These are phyloP conservation scores for Trichosporon inkin DNA, from an alignment of 1,284 basidiomycete genomes.

Conservation along the genomic window DNA sequence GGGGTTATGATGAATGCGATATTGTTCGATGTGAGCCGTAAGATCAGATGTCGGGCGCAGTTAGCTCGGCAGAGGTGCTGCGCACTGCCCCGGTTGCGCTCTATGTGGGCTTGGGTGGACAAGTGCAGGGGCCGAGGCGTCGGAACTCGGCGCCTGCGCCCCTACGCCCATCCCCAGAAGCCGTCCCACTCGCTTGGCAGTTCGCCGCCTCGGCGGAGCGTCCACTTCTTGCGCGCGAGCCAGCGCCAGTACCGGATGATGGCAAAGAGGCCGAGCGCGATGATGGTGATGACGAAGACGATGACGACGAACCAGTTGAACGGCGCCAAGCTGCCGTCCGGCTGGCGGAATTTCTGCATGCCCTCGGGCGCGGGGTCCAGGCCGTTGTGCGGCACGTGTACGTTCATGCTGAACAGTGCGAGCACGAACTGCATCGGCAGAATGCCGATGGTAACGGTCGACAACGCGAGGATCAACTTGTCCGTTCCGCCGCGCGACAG, in stretches of 20 bases:
- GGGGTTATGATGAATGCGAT: too few species aligned
- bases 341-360: slow-evolving; percentile 21
- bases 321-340: slow-evolving; percentile 36
- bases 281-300: slow-evolving; percentile 33
- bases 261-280: slow-evolving; percentile 38
- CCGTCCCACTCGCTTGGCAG: slow-evolving; percentile 39
- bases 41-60: too few species aligned
- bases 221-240: slow-evolving; percentile 37
- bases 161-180: slow-evolving; percentile 42
- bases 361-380: slow-evolving; percentile 17
- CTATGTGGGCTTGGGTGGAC: too few species aligned
- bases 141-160: not conserved
- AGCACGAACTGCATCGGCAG: slow-evolving; percentile 65
- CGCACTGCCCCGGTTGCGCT: too few species aligned
- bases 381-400: slow-evolving; percentile 52
- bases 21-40: too few species aligned
- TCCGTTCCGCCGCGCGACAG: slow-evolving; percentile 63
- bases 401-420: slow-evolving; percentile 63
- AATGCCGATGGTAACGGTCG: slow-evolving; percentile 63
- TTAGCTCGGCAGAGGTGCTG: too few species aligned
- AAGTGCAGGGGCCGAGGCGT: too few species aligned
- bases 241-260: slow-evolving; percentile 48
- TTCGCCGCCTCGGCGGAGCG: slow-evolving; percentile 26
- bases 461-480: slow-evolving; percentile 64
- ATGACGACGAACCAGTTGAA: slow-evolving; percentile 44